Base-by-base conservation (phyloP, 2,329 filamentous ascomycete genomes). In the Colletotrichum simmondsii region DNA sequence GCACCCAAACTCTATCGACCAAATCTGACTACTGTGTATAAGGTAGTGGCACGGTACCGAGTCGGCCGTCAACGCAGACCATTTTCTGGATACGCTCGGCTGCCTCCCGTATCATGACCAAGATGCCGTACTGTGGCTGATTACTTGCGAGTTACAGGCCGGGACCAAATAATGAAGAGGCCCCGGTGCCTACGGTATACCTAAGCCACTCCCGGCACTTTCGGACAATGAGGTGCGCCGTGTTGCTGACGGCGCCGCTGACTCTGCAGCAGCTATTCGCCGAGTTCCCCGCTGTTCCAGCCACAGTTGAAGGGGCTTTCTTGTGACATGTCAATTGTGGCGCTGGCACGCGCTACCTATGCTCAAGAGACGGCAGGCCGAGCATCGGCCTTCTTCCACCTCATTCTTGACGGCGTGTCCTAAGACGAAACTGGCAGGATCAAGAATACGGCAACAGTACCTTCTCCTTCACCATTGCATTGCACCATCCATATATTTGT, bases 401-500 rank as follows among this genome's bases (percentile, higher is more conserved):
- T n/a, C 16, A 12, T 46, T 28, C 22, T 24, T 10, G 28, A 56
- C 24, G 37, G 37, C 65, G 46, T 24, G 46, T 60, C 22, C 30
- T 24, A 46, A 52, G n/a, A 11, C 53, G 10, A 10, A 57, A 16
- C n/a, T 42, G 52, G 37, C 37, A 42, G 37, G 26, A 42, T 12
- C 32, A 63, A 30, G 46, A 63, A 11, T 32, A 37, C 26, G 22
- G 30, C 28, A 26, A 10, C 26, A 49, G 42, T 49, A 7, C 42
- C 19, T 49, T 32, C 16, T 42, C 6, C 19, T 24, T 63, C 26
- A 32, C 52, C 42, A 32, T 56, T 22, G 49, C 6, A 49, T 65
- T 49, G 66, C 54, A 56, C 35, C 35, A 7, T 58, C 11, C 46
- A 65, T 61, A 70, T 57, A 70, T 70, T 72, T 70, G 70, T 70